Conservation (phyloP, 2,329 filamentous ascomycete species). For the Cercospora sp. region DNA sequence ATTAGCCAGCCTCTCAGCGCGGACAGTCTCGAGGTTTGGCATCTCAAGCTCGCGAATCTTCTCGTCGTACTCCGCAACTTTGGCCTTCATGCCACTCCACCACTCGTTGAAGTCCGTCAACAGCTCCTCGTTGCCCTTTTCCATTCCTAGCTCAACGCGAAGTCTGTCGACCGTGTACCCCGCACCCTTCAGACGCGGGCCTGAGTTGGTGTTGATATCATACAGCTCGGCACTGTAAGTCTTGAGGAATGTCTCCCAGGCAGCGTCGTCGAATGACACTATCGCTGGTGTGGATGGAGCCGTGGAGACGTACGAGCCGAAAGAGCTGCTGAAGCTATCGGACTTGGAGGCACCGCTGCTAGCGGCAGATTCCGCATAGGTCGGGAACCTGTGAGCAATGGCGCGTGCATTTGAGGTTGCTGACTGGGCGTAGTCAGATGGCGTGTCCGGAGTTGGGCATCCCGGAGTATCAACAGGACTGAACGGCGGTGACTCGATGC, state of each 20-base stretch:
- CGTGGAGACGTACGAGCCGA: slow-evolving; percentile 16
- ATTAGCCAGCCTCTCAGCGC: slow-evolving; percentile 22
- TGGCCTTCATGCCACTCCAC: slow-evolving; percentile 42
- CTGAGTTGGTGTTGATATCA: slow-evolving; percentile 41
- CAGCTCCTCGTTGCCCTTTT: slow-evolving; percentile 29
- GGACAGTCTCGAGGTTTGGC: slow-evolving; percentile 23
- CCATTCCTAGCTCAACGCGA: slow-evolving; percentile 26
- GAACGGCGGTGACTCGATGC: slow-evolving; percentile 38
- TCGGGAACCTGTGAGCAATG: slow-evolving; percentile 27
- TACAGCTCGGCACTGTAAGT: slow-evolving; percentile 36
- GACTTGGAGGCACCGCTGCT: slow-evolving; percentile 1
- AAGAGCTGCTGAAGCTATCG: slow-evolving; percentile 1
- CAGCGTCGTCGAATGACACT: slow-evolving; percentile 31
- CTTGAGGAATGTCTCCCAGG: slow-evolving; percentile 37
- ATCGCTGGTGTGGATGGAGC: slow-evolving; percentile 14
- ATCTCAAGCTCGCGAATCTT: slow-evolving; percentile 25
- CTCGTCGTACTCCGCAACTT: slow-evolving; percentile 37
- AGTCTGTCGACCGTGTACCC: slow-evolving; percentile 33
- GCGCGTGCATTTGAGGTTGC: slow-evolving; percentile 22
- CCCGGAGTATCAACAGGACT: slow-evolving; percentile 33
- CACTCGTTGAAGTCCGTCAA: slow-evolving; percentile 42
- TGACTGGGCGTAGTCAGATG: slow-evolving; percentile 10
- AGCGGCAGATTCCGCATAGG: slow-evolving; percentile 9
- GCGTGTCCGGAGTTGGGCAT: slow-evolving; percentile 26
- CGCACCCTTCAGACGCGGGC: slow-evolving; percentile 47